phyloP scores from a whole-genome alignment of 2,329 filamentous ascomycete species.

The Penicillium palitans region DNA sequence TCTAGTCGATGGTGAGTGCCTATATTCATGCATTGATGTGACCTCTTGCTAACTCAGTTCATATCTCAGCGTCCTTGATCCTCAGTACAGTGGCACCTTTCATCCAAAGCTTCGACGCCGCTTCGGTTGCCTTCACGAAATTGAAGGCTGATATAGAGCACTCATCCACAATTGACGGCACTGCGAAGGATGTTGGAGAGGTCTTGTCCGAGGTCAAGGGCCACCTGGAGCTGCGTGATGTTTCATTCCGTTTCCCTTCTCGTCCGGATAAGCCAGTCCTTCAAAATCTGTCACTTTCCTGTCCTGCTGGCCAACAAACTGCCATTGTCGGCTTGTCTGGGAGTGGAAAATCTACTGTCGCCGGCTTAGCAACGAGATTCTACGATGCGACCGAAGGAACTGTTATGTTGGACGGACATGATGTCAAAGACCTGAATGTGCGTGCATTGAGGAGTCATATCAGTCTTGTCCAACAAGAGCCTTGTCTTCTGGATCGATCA shows the following conservation, averaged over 20 bases:
- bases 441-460: slow-evolving; percentile 14
- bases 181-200: slow-evolving; percentile 13
- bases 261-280: slow-evolving; percentile 23
- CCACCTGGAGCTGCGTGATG: slow-evolving; percentile 32
- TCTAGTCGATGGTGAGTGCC: slow-evolving; percentile 33
- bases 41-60: not conserved
- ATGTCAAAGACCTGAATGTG: slow-evolving; percentile 59
- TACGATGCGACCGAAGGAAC: slow-evolving; percentile 64
- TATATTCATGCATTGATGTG: not conserved
- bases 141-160: slow-evolving; percentile 60
- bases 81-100: slow-evolving; percentile 39
- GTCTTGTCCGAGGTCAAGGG: slow-evolving; percentile 23
- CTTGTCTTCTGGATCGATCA: slow-evolving; percentile 15
- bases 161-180: slow-evolving; percentile 46
- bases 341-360: slow-evolving; percentile 64
- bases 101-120: slow-evolving; percentile 49
- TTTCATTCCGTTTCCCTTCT: slow-evolving; percentile 32
- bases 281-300: slow-evolving; percentile 7
- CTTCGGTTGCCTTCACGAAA: slow-evolving; percentile 55
- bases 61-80: slow-evolving; percentile 31
- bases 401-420: slow-evolving; percentile 62
- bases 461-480: slow-evolving; percentile 16
- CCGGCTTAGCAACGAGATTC: slow-evolving; percentile 59
- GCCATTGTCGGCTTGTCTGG: slow-evolving; percentile 56
- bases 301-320: slow-evolving; percentile 48